These are phyloP conservation scores for Haematococcus lacustris DNA, from an alignment of 139 green algal genomes.

Conservation along the genomic window DNA sequence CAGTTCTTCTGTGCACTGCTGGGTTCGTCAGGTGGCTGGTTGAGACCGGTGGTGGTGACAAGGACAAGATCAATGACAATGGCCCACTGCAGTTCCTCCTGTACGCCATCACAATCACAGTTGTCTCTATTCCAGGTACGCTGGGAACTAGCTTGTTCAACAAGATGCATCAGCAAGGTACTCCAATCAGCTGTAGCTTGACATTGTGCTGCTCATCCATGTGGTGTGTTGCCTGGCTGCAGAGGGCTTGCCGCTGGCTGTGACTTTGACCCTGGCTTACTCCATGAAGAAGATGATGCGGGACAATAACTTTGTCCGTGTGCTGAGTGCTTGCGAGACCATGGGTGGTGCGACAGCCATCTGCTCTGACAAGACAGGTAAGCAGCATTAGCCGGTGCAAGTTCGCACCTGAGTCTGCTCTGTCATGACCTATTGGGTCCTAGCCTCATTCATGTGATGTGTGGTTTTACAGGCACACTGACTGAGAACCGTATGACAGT, in stretches of 20 bases:
- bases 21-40: too few relatives aligned
- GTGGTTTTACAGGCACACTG: constrained; percentile 79
- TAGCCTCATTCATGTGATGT: too few relatives aligned
- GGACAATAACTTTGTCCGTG: constrained; percentile 41
- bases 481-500: constrained; percentile 99
- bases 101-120: constrained; percentile 93
- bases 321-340: constrained; percentile 78
- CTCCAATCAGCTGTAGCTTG: too few relatives aligned
- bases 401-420: too few relatives aligned
- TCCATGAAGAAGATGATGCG: constrained; percentile 89
- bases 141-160: neutral
- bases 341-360: constrained; percentile 98
- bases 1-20: too few relatives aligned
- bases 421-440: too few relatives aligned
- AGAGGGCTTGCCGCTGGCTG: constrained; percentile 37
- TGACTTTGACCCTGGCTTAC: constrained; percentile 88
- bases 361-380: constrained; percentile 88
- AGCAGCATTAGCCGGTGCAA: too few relatives aligned
- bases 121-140: constrained; percentile 51
- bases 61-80: constrained; percentile 54
- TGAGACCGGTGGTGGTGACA: constrained; percentile 49
- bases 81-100: constrained; percentile 80
- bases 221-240: neutral
- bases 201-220: too few relatives aligned
- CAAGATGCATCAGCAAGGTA: too few relatives aligned